These are phyloP conservation scores for Psilocybe sp. DNA, from an alignment of 768 basidiomycete genomes.

Conservation along the genomic window DNA sequence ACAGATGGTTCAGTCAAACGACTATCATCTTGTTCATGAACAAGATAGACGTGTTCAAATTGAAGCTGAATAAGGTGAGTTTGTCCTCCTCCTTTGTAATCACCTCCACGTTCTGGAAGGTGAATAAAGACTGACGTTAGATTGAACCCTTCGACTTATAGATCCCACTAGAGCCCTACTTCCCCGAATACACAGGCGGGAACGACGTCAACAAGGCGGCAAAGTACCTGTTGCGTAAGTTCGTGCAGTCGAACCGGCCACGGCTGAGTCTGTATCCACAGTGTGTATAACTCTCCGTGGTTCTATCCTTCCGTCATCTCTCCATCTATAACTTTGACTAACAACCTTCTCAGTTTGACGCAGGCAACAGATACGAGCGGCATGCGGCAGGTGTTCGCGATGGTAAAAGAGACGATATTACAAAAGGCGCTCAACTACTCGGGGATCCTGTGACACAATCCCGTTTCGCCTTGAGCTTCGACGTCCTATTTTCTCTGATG, in stretches of 20 bases:
- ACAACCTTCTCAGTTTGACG: conserved; percentile 51
- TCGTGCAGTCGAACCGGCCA: conserved; percentile 77
- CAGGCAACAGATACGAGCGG: conserved; percentile 89
- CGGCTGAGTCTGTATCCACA: conserved; percentile 85
- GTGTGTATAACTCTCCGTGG: no score
- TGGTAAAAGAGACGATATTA: conserved; percentile 90
- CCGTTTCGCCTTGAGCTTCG: neutral
- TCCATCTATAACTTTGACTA: neutral
- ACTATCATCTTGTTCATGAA: conserved; percentile 91
- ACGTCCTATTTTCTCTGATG: neutral
- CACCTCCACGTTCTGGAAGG: no score
- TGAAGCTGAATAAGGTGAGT: conserved; percentile 67
- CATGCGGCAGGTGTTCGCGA: conserved; percentile 78
- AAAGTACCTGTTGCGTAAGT: conserved; percentile 92
- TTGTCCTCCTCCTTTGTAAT: conserved; percentile 20
- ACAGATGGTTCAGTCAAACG: conserved; percentile 88
- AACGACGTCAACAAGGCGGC: conserved; percentile 91
- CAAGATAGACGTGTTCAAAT: conserved; percentile 92
- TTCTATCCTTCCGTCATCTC: conserved; percentile 13
- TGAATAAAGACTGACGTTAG: neutral
- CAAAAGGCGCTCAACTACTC: conserved; percentile 86
- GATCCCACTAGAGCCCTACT: conserved; percentile 74
- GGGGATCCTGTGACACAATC: conserved; percentile 64
- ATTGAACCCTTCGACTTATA: conserved; percentile 24
- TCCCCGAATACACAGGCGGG: conserved; percentile 88